Conservation (phyloP, 352 stramenopile species). For the Salisapilia sapeloensis region DNA sequence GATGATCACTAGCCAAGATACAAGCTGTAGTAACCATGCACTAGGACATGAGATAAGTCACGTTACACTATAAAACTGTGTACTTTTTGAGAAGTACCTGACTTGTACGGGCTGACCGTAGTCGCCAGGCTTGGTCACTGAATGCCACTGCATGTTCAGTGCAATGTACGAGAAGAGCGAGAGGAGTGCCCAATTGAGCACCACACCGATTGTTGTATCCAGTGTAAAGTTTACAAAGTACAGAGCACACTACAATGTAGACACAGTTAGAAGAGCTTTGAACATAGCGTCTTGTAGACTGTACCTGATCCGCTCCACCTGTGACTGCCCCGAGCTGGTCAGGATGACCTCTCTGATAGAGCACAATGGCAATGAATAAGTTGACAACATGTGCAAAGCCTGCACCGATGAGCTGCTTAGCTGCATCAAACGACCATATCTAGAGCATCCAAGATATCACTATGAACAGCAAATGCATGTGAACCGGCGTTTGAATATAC, state of each 20-base stretch:
- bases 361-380: constrained; percentile 71
- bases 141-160: constrained; percentile 29
- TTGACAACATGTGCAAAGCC: constrained; percentile 75
- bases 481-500: constrained; percentile 1
- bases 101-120: constrained; percentile 59
- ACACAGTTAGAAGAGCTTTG: no score
- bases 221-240: constrained; percentile 85
- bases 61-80: neutral
- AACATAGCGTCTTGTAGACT: no score
- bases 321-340: constrained; percentile 8
- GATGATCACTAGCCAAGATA: constrained; percentile 69
- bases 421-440: constrained; percentile 74
- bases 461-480: neutral
- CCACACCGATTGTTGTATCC: constrained; percentile 70
- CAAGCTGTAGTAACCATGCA: constrained; percentile 59
- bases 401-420: constrained; percentile 75
- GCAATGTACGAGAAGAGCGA: constrained; percentile 33
- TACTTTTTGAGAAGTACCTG: constrained; percentile 4
- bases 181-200: constrained; percentile 71
- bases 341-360: constrained; percentile 42
- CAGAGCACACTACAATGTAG: constrained; percentile 36
- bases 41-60: constrained; percentile 3
- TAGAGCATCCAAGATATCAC: constrained; percentile 3
- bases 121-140: constrained; percentile 47
- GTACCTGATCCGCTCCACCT: constrained; percentile 33